Evolutionary conservation across 352 stramenopile genomes (phyloP).

Genomic region (Globisporangium acanthophoron): DNA sequence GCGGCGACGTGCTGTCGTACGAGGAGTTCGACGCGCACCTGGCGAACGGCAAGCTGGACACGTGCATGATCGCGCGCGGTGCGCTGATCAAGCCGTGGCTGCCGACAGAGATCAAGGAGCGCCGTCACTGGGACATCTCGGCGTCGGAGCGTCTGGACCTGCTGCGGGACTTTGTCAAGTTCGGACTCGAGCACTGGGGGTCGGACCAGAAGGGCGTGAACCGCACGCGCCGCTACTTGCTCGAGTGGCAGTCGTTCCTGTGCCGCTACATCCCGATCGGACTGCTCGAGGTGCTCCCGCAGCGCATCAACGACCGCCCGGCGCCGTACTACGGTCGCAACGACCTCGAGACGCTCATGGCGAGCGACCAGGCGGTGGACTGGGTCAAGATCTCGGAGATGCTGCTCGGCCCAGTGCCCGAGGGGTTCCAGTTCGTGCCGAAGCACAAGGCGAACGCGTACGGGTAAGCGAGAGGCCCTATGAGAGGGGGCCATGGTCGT

Average conservation of each 20-base stretch:
- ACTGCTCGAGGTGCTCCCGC: constrained; percentile 92
- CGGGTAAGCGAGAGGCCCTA: constrained; percentile 8
- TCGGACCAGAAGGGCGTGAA: constrained; percentile 98
- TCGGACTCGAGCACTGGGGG: constrained; percentile 99
- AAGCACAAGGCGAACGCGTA: constrained; percentile 99
- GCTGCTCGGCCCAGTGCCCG: constrained; percentile 93
- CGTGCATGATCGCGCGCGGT: constrained; percentile 88
- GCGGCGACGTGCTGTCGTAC: constrained; percentile 84
- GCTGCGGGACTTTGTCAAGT: constrained; percentile 95
- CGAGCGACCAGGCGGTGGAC: constrained; percentile 92
- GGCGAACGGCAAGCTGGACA: constrained; percentile 78
- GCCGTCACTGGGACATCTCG: constrained; percentile 96
- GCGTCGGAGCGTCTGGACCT: constrained; percentile 92
- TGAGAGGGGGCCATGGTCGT: no score
- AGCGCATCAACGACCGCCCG: constrained; percentile 97
- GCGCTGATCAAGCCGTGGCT: constrained; percentile 99
- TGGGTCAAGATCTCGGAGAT: constrained; percentile 99
- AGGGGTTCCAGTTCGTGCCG: constrained; percentile 92
- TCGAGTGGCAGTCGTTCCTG: constrained; percentile 99
- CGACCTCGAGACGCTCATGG: constrained; percentile 98
- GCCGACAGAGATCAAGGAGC: constrained; percentile 98
- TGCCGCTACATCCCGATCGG: constrained; percentile 98
- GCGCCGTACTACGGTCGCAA: constrained; percentile 90
- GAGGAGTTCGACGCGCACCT: constrained; percentile 83
- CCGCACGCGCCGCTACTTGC: constrained; percentile 95